Conservation (phyloP, 2,329 filamentous ascomycete species). For the Fusarium concolor region DNA sequence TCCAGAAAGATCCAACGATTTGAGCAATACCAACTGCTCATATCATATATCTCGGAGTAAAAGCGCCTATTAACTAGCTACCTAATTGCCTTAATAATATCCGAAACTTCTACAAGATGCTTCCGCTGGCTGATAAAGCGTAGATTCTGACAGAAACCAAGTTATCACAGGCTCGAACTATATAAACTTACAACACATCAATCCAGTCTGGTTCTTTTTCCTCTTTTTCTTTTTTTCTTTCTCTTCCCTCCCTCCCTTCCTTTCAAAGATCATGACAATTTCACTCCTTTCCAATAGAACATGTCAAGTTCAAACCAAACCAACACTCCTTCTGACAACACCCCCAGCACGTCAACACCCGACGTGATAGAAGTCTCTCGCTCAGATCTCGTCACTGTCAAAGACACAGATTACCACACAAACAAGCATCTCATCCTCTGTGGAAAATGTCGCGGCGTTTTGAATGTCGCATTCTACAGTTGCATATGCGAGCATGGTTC, state of each 20-base stretch:
- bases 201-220: neutral
- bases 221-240: neutral
- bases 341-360: constrained; percentile 5
- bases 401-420: constrained; percentile 14
- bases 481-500: constrained; percentile 20
- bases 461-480: constrained; percentile 18
- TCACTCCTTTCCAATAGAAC: constrained; percentile 2
- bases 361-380: constrained; percentile 26
- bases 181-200: constrained; percentile 6
- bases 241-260: too few relatives aligned
- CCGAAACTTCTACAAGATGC: constrained; percentile 21
- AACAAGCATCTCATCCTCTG: constrained; percentile 18
- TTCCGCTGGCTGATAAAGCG: neutral
- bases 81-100: neutral
- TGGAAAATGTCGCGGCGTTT: constrained; percentile 25
- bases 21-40: too few relatives aligned
- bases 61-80: neutral
- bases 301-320: constrained; percentile 16
- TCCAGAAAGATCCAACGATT: constrained; percentile 10
- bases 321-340: neutral
- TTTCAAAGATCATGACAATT: neutral
- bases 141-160: neutral
- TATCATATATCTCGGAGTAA: neutral
- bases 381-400: constrained; percentile 16
- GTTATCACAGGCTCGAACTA: neutral